phyloP scores from a whole-genome alignment of 176 grass and related monocot species.

The Musa itinerans region DNA sequence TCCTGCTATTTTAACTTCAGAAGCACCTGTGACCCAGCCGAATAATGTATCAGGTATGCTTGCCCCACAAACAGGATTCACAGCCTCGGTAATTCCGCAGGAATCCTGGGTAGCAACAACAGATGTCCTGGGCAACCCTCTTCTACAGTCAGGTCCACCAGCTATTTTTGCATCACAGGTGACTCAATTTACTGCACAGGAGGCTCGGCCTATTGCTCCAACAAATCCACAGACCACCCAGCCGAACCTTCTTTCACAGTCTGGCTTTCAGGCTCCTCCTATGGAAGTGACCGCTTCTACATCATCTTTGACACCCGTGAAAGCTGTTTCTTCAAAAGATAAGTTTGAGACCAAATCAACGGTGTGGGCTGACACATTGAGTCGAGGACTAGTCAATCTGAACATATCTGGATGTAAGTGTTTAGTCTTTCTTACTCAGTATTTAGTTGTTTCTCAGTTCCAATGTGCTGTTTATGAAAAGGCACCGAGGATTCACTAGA shows the following conservation, averaged over 20 bases:
- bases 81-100: conserved; percentile 30
- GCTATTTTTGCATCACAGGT: conserved; percentile 30
- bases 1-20: conserved; percentile 23
- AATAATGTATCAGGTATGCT: background rate
- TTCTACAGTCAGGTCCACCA: conserved; percentile 33
- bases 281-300: conserved; percentile 24
- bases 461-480: background rate
- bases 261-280: conserved; percentile 6
- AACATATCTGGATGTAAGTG: conserved; percentile 97
- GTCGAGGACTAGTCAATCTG: conserved; percentile 76
- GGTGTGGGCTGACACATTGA: conserved; percentile 95
- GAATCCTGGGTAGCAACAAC: conserved; percentile 23
- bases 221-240: conserved; percentile 34
- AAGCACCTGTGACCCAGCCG: conserved; percentile 1
- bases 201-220: conserved; percentile 25
- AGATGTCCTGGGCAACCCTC: conserved; percentile 23
- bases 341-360: conserved; percentile 88
- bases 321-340: conserved; percentile 42
- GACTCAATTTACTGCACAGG: background rate
- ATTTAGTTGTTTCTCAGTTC: background rate
- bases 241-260: conserved; percentile 31
- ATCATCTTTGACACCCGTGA: conserved; percentile 42
- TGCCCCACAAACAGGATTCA: conserved; percentile 17
- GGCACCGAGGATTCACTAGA: background rate
- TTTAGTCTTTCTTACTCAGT: conserved; percentile 5